Percentiles rank a stretch among this genome's conserved stretches.
Evolutionary conservation across 345 rosid genomes (phyloP).

Genomic region (Euphorbia pulcherrima): DNA sequence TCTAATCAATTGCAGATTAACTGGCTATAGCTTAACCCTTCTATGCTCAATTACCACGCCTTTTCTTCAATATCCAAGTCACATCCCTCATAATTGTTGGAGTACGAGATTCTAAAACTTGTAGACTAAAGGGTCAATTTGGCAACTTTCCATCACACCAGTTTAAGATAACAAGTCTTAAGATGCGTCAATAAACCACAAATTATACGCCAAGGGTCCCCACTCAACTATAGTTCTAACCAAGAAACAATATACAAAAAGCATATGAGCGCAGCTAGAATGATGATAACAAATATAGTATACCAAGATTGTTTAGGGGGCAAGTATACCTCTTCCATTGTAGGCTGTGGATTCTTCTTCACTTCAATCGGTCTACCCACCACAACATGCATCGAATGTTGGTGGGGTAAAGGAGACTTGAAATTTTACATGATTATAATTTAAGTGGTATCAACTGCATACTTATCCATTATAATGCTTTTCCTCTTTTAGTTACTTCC

Average conservation of each 20-base stretch:
- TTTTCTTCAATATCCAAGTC: not conserved
- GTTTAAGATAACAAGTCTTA: not conserved
- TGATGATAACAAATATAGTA: not conserved
- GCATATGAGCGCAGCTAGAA: too few relatives aligned
- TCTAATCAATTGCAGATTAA: not conserved
- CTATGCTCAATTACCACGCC: not conserved
- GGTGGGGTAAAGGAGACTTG: constrained; percentile 75
- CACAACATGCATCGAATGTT: constrained; percentile 72
- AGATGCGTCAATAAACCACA: too few relatives aligned
- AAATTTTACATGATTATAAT: constrained; percentile 3
- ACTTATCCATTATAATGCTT: not conserved
- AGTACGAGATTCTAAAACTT: not conserved
- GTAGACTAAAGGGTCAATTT: not conserved
- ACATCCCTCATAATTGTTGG: not conserved
- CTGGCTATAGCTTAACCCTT: not conserved
- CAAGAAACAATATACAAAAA: too few relatives aligned
- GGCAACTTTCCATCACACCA: too few relatives aligned
- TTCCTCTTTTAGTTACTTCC: not conserved
- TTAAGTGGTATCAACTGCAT: not conserved
- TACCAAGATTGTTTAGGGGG: not conserved
- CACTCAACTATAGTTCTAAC: not conserved
- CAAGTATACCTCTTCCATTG: constrained; percentile 83
- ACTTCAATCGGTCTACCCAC: constrained; percentile 81
- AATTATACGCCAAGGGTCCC: not conserved
- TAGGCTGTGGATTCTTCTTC: constrained; percentile 58